A percentile compares a stretch with the other conserved stretches of the same genome.
Evolutionary conservation across 768 basidiomycete genomes (phyloP).

Genomic region (Boletales sp.): DNA sequence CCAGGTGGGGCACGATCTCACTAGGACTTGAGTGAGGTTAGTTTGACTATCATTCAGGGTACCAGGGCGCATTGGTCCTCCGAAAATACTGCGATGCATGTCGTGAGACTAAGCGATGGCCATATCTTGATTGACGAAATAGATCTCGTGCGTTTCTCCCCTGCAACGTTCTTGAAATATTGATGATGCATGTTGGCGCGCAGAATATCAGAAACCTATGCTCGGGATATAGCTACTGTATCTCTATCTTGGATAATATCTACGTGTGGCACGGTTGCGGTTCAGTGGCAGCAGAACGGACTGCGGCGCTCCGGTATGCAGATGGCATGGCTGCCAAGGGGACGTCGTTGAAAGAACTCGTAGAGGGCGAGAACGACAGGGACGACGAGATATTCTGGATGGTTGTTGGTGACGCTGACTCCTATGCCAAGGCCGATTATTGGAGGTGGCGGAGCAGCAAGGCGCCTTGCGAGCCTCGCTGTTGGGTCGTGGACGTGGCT

Average conservation of each 20-base stretch:
- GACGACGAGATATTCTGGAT: conserved; percentile 85
- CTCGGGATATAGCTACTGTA: conserved; percentile 81
- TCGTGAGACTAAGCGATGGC: conserved; percentile 51
- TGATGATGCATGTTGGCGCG: neutral
- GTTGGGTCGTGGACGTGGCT: conserved; percentile 56
- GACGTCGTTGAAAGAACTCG: conserved; percentile 48
- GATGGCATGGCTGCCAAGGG: conserved; percentile 39
- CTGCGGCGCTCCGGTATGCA: conserved; percentile 62
- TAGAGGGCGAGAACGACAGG: conserved; percentile 59
- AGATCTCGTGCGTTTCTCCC: conserved; percentile 49
- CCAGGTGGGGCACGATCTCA: conserved; percentile 47
- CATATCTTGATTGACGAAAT: conserved; percentile 66
- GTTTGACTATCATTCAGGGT: conserved; percentile 43
- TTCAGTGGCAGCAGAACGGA: conserved; percentile 53
- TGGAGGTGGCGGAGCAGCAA: conserved; percentile 67
- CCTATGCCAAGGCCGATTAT: conserved; percentile 74
- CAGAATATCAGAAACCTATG: conserved; percentile 68
- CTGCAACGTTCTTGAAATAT: neutral
- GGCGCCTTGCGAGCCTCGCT: conserved; percentile 41
- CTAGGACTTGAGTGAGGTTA: neutral
- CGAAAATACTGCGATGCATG: conserved; percentile 82
- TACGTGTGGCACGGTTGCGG: conserved; percentile 85
- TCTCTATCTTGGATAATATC: conserved; percentile 63
- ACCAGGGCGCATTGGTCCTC: conserved; percentile 68
- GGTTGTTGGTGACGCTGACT: conserved; percentile 67